phyloP scores from a whole-genome alignment of 139 green algal genomes.

The Volvox africanus region DNA sequence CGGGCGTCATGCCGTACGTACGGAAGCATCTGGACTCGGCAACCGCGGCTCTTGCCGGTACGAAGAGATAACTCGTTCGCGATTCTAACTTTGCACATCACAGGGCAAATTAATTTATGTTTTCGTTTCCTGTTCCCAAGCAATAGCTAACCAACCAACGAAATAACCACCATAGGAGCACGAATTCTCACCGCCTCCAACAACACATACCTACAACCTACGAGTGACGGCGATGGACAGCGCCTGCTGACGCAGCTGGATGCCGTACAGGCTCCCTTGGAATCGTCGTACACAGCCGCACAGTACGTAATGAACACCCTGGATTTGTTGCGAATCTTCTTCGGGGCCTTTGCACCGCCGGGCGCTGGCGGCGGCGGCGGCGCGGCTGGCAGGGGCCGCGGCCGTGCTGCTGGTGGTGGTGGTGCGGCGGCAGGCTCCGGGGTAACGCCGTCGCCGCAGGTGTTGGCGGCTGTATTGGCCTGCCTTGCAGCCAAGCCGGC shows the following conservation, averaged over 20 bases:
- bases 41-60: constrained; percentile 34
- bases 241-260: background rate
- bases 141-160: background rate
- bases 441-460: background rate
- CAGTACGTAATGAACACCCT: background rate
- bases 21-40: constrained; percentile 29
- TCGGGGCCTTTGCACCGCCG: background rate
- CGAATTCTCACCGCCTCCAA: background rate
- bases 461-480: constrained; percentile 10
- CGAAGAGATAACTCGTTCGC: background rate
- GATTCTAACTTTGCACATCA: background rate
- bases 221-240: background rate
- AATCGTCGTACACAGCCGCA: background rate
- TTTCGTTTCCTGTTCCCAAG: background rate
- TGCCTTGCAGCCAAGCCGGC: background rate
- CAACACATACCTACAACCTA: background rate
- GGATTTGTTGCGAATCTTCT: constrained; percentile 11
- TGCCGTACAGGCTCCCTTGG: constrained; percentile 6
- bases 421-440: background rate
- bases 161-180: background rate
- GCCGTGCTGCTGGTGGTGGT: background rate
- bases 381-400: background rate
- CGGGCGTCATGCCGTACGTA: background rate
- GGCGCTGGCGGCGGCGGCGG: background rate
- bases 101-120: background rate